phyloP scores from a whole-genome alignment of 1,139 yeast species.

The Zygoascus meyerae region DNA sequence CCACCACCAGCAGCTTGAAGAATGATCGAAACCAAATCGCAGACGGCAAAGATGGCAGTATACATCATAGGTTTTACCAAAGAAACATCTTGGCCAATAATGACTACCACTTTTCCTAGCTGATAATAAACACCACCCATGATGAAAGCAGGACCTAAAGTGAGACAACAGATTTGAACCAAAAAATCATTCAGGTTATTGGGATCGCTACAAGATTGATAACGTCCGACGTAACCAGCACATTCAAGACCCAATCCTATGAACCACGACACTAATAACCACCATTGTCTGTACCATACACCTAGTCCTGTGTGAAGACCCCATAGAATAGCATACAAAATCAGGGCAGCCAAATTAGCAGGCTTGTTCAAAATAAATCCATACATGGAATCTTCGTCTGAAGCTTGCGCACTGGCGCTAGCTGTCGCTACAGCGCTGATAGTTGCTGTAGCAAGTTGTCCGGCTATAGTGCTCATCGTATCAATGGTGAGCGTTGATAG shows the following conservation, averaged over 20 bases:
- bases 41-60: constrained; percentile 58
- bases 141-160: constrained; percentile 81
- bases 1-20: constrained; percentile 86
- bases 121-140: constrained; percentile 84
- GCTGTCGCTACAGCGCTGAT: background rate
- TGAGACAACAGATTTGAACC: constrained; percentile 62
- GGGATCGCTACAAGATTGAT: constrained; percentile 41
- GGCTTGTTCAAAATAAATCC: constrained; percentile 41
- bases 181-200: constrained; percentile 44
- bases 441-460: background rate
- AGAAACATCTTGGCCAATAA: constrained; percentile 61
- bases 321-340: constrained; percentile 44
- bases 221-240: constrained; percentile 65
- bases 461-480: too few species aligned
- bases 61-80: constrained; percentile 69
- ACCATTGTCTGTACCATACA: constrained; percentile 54
- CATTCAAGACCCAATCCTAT: constrained; percentile 61
- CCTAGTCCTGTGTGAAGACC: constrained; percentile 39
- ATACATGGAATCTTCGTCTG: constrained; percentile 28
- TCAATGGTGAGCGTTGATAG: too few species aligned
- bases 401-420: background rate
- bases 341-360: constrained; percentile 48
- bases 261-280: constrained; percentile 62
- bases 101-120: constrained; percentile 64
- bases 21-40: constrained; percentile 63